Evolutionary conservation across 164 flowering plant species (phyloP).

Genomic region (Berberis thunbergii): DNA sequence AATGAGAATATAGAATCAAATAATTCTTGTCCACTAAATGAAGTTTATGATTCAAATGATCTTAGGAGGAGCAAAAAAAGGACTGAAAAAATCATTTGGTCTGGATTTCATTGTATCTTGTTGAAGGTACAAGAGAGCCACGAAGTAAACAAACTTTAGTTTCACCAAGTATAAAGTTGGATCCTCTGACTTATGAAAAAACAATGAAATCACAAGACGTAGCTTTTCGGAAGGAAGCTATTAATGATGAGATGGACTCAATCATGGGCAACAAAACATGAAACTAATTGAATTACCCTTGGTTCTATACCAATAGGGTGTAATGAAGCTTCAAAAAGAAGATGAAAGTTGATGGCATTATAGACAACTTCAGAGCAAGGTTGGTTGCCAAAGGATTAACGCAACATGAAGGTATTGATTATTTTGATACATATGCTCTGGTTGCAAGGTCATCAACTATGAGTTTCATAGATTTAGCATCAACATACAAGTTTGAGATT

Average conservation of each 20-base stretch:
- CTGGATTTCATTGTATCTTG: background rate
- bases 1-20: background rate
- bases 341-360: too few species aligned
- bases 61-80: background rate
- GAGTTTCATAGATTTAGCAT: background rate
- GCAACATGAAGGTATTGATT: background rate
- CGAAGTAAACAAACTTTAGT: background rate
- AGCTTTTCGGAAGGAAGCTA: background rate
- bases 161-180: background rate
- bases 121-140: background rate
- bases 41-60: background rate
- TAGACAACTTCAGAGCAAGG: too few species aligned
- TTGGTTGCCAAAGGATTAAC: background rate
- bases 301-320: background rate
- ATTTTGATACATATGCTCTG: too few species aligned
- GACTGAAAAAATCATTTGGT: background rate
- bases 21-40: background rate
- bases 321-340: background rate
- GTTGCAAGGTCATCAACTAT: background rate
- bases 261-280: background rate
- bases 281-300: background rate
- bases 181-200: background rate
- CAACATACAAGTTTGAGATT: background rate
- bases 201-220: background rate
- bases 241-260: constrained; percentile 5